These are phyloP conservation scores for Schwanniomyces pseudopolymorphus DNA, from an alignment of 805 yeast species.

Conservation along the genomic window DNA sequence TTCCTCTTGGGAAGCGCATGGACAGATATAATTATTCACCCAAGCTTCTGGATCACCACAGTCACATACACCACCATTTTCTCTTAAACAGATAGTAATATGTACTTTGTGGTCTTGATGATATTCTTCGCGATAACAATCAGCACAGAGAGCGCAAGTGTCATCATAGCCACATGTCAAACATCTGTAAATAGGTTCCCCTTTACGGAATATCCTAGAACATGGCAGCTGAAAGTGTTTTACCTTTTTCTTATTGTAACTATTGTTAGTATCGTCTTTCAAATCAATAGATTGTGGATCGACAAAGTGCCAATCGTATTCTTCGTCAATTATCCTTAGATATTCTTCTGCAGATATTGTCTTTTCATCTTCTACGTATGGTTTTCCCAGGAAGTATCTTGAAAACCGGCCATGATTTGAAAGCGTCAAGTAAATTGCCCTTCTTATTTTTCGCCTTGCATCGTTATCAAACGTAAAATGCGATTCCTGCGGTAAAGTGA, in stretches of 20 bases:
- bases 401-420: slow-evolving; percentile 32
- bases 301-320: slow-evolving; percentile 31
- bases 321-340: slow-evolving; percentile 17
- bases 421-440: slow-evolving; percentile 28
- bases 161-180: slow-evolving; percentile 76
- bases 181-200: slow-evolving; percentile 82
- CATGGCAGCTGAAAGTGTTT: slow-evolving; percentile 70
- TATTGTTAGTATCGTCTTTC: slow-evolving; percentile 22
- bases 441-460: slow-evolving; percentile 26
- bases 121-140: slow-evolving; percentile 66
- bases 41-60: slow-evolving; percentile 91
- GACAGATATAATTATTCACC: slow-evolving; percentile 54
- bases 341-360: slow-evolving; percentile 5
- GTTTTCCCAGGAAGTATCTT: slow-evolving; percentile 36
- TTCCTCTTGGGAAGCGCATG: slow-evolving; percentile 17
- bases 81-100: slow-evolving; percentile 60
- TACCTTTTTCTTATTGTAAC: slow-evolving; percentile 16
- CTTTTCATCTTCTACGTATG: slow-evolving; percentile 9
- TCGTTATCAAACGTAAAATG: slow-evolving; percentile 25
- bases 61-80: slow-evolving; percentile 81
- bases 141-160: slow-evolving; percentile 77
- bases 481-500: slow-evolving; percentile 29
- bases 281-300: slow-evolving; percentile 2
- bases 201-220: slow-evolving; percentile 66
- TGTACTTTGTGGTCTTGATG: slow-evolving; percentile 76